Conservation (phyloP, 2,329 filamentous ascomycete species). For the Xylariaceae sp. region DNA sequence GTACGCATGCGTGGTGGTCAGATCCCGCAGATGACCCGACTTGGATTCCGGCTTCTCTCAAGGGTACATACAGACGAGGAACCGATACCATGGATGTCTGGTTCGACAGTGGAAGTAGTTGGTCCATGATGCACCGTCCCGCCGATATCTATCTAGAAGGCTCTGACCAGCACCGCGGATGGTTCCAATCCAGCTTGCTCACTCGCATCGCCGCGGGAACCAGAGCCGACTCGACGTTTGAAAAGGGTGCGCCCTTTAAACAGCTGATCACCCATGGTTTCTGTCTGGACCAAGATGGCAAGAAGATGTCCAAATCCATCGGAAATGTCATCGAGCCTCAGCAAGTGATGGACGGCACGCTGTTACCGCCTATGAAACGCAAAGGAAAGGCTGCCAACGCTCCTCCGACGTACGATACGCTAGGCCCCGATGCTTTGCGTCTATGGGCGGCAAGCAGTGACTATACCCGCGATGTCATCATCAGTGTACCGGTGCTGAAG, state of each 20-base stretch:
- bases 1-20: conserved; percentile 93
- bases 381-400: conserved; percentile 48
- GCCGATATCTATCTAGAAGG: conserved; percentile 93
- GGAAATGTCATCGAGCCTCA: conserved; percentile 80
- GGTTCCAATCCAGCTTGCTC: conserved; percentile 95
- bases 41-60: conserved; percentile 68
- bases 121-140: conserved; percentile 56
- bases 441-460: conserved; percentile 90
- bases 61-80: conserved; percentile 62
- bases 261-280: conserved; percentile 95
- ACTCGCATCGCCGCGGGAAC: conserved; percentile 69
- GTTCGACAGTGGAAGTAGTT: conserved; percentile 97
- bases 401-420: conserved; percentile 53
- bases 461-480: conserved; percentile 80
- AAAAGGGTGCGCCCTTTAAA: conserved; percentile 64
- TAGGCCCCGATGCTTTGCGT: conserved; percentile 82
- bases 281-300: conserved; percentile 80
- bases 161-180: conserved; percentile 91
- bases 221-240: conserved; percentile 32
- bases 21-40: conserved; percentile 67
- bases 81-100: conserved; percentile 98
- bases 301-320: conserved; percentile 97
- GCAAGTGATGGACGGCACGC: conserved; percentile 78
- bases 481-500: conserved; percentile 72
- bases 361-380: conserved; percentile 64